Conservation (phyloP, 257 asterid species). For the Osmanthus fragrans region DNA sequence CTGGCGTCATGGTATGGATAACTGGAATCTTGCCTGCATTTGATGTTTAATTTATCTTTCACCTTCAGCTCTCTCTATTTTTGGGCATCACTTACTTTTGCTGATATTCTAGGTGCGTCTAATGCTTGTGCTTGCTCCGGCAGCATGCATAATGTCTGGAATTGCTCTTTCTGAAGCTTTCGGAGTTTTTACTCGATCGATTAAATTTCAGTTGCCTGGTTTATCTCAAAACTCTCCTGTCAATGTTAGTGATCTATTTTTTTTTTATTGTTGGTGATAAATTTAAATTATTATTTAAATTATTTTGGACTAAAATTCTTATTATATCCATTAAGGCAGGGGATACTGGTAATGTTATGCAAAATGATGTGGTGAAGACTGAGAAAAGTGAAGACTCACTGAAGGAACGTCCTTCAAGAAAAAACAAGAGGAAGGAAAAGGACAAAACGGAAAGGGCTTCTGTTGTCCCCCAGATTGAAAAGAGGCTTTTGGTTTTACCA, state of each 20-base stretch:
- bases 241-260: constrained; percentile 49
- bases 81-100: constrained; percentile 20
- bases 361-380: constrained; percentile 52
- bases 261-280: constrained; percentile 8
- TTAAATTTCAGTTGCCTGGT: constrained; percentile 63
- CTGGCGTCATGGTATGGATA: constrained; percentile 93
- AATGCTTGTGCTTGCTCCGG: constrained; percentile 99
- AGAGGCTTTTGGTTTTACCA: constrained; percentile 72
- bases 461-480: constrained; percentile 41
- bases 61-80: constrained; percentile 6
- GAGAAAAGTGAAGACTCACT: constrained; percentile 61
- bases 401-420: constrained; percentile 76
- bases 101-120: constrained; percentile 75
- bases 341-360: constrained; percentile 51
- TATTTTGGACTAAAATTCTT: constrained; percentile 25
- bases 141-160: constrained; percentile 99
- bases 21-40: constrained; percentile 15
- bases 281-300: background rate
- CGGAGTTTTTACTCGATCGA: constrained; percentile 79
- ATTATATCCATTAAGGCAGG: constrained; percentile 62
- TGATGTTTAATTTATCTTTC: background rate
- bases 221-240: constrained; percentile 33
- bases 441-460: constrained; percentile 50
- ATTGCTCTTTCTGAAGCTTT: constrained; percentile 97
- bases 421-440: constrained; percentile 74